phyloP scores from a whole-genome alignment of 1,139 yeast genomes.

The Debaryomycetaceae sp. region DNA sequence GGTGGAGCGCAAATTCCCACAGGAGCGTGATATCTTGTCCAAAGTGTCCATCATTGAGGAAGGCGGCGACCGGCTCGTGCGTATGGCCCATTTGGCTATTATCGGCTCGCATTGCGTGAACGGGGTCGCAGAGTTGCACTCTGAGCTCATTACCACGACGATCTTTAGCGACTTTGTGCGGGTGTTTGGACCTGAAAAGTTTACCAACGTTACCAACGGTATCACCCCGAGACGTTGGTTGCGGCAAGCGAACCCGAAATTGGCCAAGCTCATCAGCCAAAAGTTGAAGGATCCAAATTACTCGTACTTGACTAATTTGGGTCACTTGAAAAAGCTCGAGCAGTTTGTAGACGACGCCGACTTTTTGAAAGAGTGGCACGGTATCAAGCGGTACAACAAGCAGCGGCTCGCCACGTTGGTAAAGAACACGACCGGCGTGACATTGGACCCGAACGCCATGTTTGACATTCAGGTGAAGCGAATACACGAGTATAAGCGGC shows the following conservation, averaged over 20 bases:
- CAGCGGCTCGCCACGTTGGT: slow-evolving; percentile 58
- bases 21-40: slow-evolving; percentile 47
- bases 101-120: slow-evolving; percentile 89
- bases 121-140: slow-evolving; percentile 93
- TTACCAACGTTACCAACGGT: slow-evolving; percentile 90
- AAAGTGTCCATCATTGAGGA: slow-evolving; percentile 84
- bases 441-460: slow-evolving; percentile 61
- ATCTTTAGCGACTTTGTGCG: slow-evolving; percentile 84
- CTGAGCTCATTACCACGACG: slow-evolving; percentile 81
- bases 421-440: slow-evolving; percentile 56
- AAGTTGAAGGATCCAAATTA: slow-evolving; percentile 56
- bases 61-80: slow-evolving; percentile 63
- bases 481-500: slow-evolving; percentile 93
- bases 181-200: slow-evolving; percentile 70
- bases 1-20: slow-evolving; percentile 70
- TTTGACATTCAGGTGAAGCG: slow-evolving; percentile 92
- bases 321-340: slow-evolving; percentile 57
- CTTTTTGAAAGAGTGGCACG: slow-evolving; percentile 64
- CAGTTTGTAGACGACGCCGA: slow-evolving; percentile 54
- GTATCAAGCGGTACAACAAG: slow-evolving; percentile 64
- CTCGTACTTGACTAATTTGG: slow-evolving; percentile 59
- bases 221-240: slow-evolving; percentile 96
- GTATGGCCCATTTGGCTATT: slow-evolving; percentile 89
- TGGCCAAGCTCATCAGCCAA: slow-evolving; percentile 61
- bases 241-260: slow-evolving; percentile 80